Conservation (phyloP, 2,329 filamentous ascomycete genomes). For the Phialophora verrucosa region DNA sequence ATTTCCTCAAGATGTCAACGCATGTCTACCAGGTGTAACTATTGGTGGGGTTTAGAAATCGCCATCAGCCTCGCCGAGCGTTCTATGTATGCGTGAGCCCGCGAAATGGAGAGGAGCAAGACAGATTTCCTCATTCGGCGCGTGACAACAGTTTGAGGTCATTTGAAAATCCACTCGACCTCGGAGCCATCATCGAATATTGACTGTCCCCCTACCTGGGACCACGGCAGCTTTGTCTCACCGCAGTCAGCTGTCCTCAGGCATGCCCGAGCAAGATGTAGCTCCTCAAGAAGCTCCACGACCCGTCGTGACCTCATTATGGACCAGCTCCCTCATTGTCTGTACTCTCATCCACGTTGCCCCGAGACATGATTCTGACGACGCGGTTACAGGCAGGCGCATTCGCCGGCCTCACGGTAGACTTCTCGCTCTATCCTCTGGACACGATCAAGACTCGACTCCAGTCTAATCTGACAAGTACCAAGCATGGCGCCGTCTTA, state of each 20-base stretch:
- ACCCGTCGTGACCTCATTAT: conserved; percentile 49
- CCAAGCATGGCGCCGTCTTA: conserved; percentile 59
- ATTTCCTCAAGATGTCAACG: not conserved
- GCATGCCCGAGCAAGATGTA: conserved; percentile 37
- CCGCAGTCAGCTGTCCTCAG: conserved; percentile 5
- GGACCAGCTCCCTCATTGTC: conserved; percentile 50
- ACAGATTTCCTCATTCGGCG: conserved; percentile 11
- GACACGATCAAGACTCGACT: conserved; percentile 98
- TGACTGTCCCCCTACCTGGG: not conserved
- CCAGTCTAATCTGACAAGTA: conserved; percentile 73
- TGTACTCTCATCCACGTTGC: conserved; percentile 34
- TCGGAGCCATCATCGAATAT: not conserved
- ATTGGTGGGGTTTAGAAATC: not conserved
- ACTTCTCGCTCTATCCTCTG: conserved; percentile 95
- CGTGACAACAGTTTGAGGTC: not conserved
- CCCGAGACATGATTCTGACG: conserved; percentile 16
- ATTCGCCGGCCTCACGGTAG: conserved; percentile 91
- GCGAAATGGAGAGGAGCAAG: not conserved
- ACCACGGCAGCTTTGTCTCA: conserved; percentile 1
- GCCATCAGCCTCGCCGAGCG: not conserved
- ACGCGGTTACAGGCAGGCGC: conserved; percentile 70
- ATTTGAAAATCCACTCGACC: conserved; percentile 18
- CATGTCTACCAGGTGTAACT: not conserved
- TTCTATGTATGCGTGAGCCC: not conserved
- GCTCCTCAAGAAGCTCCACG: conserved; percentile 24